These are phyloP conservation scores for Musa balbisiana DNA, from an alignment of 202 grass and related monocot species.

Conservation along the genomic window DNA sequence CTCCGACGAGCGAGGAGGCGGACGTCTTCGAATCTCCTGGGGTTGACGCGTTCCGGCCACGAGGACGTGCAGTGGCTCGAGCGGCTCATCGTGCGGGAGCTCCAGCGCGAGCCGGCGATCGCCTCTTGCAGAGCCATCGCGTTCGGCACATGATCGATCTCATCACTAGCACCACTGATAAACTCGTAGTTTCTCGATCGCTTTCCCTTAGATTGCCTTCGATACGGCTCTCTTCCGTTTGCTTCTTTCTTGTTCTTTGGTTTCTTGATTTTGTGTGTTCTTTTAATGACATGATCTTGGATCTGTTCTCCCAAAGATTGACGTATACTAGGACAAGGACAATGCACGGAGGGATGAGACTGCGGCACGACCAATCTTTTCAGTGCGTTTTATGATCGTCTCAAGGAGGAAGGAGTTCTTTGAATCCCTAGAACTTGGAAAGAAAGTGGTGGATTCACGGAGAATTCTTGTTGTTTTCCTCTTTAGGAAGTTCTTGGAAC, in stretches of 20 bases:
- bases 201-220: neutral
- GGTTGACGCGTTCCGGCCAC: constrained; percentile 74
- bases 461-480: neutral
- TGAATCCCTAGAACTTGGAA: neutral
- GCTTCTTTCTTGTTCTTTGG: neutral
- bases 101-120: constrained; percentile 79
- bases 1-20: neutral
- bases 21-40: constrained; percentile 82
- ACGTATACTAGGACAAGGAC: constrained; percentile 88
- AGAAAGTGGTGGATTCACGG: no score
- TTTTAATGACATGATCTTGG: neutral
- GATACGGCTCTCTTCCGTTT: neutral
- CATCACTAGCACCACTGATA: constrained; percentile 55
- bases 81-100: constrained; percentile 70
- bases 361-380: constrained; percentile 30
- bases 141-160: constrained; percentile 81
- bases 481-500: no score
- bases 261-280: constrained; percentile 10
- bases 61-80: constrained; percentile 84
- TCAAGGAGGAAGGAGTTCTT: constrained; percentile 57
- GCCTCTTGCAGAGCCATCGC: constrained; percentile 90
- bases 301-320: constrained; percentile 36
- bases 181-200: constrained; percentile 39
- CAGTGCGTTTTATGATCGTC: constrained; percentile 67
- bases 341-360: constrained; percentile 81